Percentiles rank a stretch among this genome's conserved stretches.
Conservation (phyloP, 371 early-diverging fungal genomes). For the Neoconidiobolus thromboides region DNA sequence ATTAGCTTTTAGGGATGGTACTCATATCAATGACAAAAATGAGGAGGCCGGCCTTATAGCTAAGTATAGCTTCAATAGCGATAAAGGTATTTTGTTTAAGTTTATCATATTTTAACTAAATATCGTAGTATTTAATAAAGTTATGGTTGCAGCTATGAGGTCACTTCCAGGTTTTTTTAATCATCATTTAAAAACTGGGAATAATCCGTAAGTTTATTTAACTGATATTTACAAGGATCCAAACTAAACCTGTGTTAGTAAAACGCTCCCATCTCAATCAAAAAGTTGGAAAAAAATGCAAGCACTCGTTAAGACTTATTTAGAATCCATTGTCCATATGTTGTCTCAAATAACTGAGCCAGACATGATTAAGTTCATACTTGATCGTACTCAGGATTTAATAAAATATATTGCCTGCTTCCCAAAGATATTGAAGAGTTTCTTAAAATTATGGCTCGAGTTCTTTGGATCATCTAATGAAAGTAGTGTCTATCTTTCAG, state of each 20-base stretch:
- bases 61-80: constrained; percentile 45
- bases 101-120: neutral
- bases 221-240: constrained; percentile 9
- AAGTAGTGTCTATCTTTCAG: constrained; percentile 1
- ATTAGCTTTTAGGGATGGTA: constrained; percentile 65
- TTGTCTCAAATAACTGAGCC: constrained; percentile 56
- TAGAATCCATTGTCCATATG: constrained; percentile 44
- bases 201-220: neutral
- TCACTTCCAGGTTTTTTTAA: constrained; percentile 30
- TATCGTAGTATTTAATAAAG: constrained; percentile 54
- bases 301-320: constrained; percentile 57
- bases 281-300: constrained; percentile 49
- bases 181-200: constrained; percentile 23
- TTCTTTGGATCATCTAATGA: constrained; percentile 20
- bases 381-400: constrained; percentile 56
- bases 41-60: constrained; percentile 24
- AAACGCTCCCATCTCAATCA: constrained; percentile 25
- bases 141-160: constrained; percentile 39
- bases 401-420: constrained; percentile 62
- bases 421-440: constrained; percentile 53
- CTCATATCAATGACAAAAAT: constrained; percentile 43
- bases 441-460: constrained; percentile 37
- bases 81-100: neutral
- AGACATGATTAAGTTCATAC: constrained; percentile 56
- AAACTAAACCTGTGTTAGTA: constrained; percentile 14